Conservation (phyloP, 2,329 filamentous ascomycete species). For the Fusarium papillatum region DNA sequence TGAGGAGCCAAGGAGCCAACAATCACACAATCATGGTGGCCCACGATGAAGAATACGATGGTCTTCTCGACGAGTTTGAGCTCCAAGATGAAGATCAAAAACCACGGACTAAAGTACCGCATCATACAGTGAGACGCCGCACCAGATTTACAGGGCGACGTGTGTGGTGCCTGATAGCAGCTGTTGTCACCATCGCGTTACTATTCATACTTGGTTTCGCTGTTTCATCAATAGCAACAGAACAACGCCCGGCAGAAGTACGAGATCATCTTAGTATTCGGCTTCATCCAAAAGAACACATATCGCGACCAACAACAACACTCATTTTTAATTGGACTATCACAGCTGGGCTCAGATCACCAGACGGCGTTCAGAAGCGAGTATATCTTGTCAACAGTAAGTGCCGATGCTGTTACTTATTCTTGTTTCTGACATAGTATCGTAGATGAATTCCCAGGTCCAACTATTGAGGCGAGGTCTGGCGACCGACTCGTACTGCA, state of each 20-base stretch:
- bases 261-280: neutral
- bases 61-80: neutral
- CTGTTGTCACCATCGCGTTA: neutral
- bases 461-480: neutral
- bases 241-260: no score
- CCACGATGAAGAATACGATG: neutral
- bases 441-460: neutral
- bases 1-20: neutral
- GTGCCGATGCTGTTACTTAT: neutral
- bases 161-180: neutral
- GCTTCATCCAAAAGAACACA: neutral
- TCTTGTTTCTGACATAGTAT: neutral
- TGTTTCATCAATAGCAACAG: neutral
- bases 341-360: neutral
- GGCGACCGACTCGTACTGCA: neutral
- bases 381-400: conserved; percentile 1
- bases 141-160: neutral
- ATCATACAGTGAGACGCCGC: neutral
- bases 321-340: neutral
- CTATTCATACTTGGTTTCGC: neutral
- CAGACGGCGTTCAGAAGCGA: neutral
- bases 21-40: neutral
- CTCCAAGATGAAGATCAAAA: neutral
- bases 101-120: neutral
- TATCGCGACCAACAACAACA: neutral